These are phyloP conservation scores for Ustilago crameri DNA, from an alignment of 1,284 basidiomycete genomes.

Conservation along the genomic window DNA sequence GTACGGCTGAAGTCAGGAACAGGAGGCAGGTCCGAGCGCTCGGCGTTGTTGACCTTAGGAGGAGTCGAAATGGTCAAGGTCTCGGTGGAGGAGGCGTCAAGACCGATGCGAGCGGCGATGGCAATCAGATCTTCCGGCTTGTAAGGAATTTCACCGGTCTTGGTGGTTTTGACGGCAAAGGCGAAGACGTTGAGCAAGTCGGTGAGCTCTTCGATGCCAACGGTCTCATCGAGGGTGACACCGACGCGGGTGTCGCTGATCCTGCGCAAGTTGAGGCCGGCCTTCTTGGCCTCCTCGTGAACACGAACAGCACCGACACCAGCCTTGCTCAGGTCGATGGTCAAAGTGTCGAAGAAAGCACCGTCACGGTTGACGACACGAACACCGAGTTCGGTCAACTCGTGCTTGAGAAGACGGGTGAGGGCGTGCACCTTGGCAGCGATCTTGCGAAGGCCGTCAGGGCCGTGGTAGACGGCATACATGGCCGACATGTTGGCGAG, in stretches of 20 bases:
- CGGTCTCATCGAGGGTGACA: slow-evolving; percentile 91
- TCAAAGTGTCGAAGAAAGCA: slow-evolving; percentile 90
- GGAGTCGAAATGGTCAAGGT: slow-evolving; percentile 49
- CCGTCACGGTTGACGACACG: slow-evolving; percentile 71
- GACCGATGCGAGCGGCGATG: slow-evolving; percentile 47
- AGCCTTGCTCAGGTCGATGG: slow-evolving; percentile 79
- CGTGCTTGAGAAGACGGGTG: slow-evolving; percentile 80
- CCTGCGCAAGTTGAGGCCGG: slow-evolving; percentile 84
- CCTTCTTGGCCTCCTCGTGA: slow-evolving; percentile 77
- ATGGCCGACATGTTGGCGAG: slow-evolving; percentile 67
- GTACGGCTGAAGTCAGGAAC: slow-evolving; percentile 75
- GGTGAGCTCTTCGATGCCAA: slow-evolving; percentile 74
- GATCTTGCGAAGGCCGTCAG: slow-evolving; percentile 84
- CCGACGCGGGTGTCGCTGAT: slow-evolving; percentile 84
- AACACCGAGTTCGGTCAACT: slow-evolving; percentile 81
- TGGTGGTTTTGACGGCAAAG: slow-evolving; percentile 68
- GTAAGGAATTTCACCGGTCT: slow-evolving; percentile 57
- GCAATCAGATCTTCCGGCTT: slow-evolving; percentile 55
- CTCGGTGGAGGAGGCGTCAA: slow-evolving; percentile 52
- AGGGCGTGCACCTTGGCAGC: slow-evolving; percentile 90
- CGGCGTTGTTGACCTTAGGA: slow-evolving; percentile 28
- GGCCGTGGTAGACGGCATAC: slow-evolving; percentile 89
- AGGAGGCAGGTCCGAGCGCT: slow-evolving; percentile 39
- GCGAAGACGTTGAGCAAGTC: slow-evolving; percentile 85
- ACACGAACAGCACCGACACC: slow-evolving; percentile 76